Evolutionary conservation across 176 grass and related monocot species (phyloP).

Genomic region (Aegilops longissima): DNA sequence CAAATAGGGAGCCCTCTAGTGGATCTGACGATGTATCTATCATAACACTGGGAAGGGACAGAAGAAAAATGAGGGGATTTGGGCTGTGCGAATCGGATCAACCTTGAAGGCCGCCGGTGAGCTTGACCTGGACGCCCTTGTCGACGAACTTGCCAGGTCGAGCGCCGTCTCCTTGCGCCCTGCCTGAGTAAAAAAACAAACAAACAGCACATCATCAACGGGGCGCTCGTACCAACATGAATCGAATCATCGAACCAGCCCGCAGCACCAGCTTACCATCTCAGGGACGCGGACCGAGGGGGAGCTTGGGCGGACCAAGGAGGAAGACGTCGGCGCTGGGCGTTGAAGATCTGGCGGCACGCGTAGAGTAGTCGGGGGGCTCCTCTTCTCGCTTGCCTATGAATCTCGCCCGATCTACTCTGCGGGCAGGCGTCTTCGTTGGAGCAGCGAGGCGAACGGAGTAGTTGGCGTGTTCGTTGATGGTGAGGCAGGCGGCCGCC

Average conservation of each 20-base stretch:
- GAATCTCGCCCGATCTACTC: no score
- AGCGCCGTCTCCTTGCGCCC: slow-evolving; percentile 85
- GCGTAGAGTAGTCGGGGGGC: no score
- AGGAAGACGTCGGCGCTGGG: no score
- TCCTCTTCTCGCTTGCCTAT: no score
- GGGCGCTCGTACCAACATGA: background rate
- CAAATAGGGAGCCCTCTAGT: background rate
- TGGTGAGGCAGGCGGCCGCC: no score
- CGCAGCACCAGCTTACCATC: no score
- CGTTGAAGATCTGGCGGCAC: no score
- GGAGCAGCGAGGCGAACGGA: no score
- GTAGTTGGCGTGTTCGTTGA: no score
- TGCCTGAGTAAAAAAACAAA: slow-evolving; percentile 35
- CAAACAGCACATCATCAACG: background rate
- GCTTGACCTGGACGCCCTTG: slow-evolving; percentile 89
- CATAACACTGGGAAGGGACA: background rate
- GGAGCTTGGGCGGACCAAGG: background rate
- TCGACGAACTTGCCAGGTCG: slow-evolving; percentile 87
- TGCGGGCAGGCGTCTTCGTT: no score
- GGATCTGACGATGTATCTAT: background rate
- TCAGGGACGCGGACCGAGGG: background rate
- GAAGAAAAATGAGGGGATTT: no score
- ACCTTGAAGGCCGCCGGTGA: slow-evolving; percentile 82
- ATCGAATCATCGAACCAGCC: background rate
- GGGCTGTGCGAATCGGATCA: background rate